These are phyloP conservation scores for Casuarina glauca DNA, from an alignment of 306 rosid genomes.

Conservation along the genomic window DNA sequence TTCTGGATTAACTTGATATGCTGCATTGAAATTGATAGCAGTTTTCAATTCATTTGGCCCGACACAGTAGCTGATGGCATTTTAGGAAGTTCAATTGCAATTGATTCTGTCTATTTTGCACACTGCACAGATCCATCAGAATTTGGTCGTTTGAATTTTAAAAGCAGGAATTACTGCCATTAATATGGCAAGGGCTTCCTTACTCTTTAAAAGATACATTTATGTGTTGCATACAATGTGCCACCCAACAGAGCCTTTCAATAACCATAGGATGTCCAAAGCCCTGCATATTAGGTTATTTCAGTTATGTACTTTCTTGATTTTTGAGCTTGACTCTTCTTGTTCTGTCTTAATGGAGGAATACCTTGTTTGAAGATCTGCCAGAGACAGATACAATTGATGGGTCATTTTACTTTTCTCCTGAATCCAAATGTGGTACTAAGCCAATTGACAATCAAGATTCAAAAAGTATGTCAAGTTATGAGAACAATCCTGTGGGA, in stretches of 20 bases:
- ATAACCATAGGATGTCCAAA: constrained; percentile 41
- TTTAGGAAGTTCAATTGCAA: constrained; percentile 41
- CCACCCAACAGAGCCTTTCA: constrained; percentile 42
- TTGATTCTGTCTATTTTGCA: constrained; percentile 44
- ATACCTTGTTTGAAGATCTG: constrained; percentile 60
- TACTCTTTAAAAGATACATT: constrained; percentile 22
- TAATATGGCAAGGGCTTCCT: constrained; percentile 35
- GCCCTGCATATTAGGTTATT: constrained; percentile 18
- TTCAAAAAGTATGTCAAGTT: constrained; percentile 22
- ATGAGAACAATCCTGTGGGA: constrained; percentile 16
- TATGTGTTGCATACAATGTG: constrained; percentile 12
- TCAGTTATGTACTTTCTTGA: constrained; percentile 13
- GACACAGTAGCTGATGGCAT: constrained; percentile 36
- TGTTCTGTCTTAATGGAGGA: constrained; percentile 51
- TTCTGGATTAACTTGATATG: constrained; percentile 65
- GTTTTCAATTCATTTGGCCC: constrained; percentile 38
- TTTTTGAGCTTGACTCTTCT: constrained; percentile 24
- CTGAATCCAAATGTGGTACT: constrained; percentile 43
- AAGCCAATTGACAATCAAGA: constrained; percentile 33
- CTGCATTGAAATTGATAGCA: constrained; percentile 48
- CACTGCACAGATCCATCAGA: constrained; percentile 30
- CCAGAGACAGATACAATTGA: constrained; percentile 39
- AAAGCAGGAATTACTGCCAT: constrained; percentile 29
- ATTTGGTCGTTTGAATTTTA: constrained; percentile 26
- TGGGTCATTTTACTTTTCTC: constrained; percentile 41